Percentiles rank a stretch among this genome's conserved stretches.
phyloP scores from a whole-genome alignment of 1,284 basidiomycete genomes.

The Cryptococcus jaspeensis region DNA sequence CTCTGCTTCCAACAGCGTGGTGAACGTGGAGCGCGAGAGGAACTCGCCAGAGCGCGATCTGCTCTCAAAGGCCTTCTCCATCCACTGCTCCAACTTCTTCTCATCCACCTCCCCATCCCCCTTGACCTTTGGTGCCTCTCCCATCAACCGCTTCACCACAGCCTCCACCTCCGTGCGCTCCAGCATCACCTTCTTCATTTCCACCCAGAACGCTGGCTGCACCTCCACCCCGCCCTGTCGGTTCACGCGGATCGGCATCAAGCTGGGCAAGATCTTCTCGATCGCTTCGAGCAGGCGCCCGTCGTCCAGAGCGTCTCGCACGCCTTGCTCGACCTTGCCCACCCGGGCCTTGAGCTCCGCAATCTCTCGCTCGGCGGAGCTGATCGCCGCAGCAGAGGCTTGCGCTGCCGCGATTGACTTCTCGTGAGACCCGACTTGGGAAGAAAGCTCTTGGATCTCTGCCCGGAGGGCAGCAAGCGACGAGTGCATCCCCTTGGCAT shows the following conservation, averaged over 20 bases:
- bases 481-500: conserved; percentile 12
- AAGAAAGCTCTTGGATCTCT: conserved; percentile 59
- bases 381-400: conserved; percentile 10
- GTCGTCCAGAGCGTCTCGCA: conserved; percentile 39
- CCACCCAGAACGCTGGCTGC: conserved; percentile 54
- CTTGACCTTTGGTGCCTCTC: background rate
- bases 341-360: conserved; percentile 53
- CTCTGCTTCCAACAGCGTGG: conserved; percentile 33
- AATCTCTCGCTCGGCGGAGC: conserved; percentile 23
- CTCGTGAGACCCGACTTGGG: conserved; percentile 47
- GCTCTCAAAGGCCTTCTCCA: conserved; percentile 44
- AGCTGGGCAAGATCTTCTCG: conserved; percentile 49
- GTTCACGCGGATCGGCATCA: conserved; percentile 50
- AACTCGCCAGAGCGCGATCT: conserved; percentile 34
- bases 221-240: conserved; percentile 48
- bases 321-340: conserved; percentile 65
- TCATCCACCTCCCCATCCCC: conserved; percentile 34
- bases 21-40: conserved; percentile 33
- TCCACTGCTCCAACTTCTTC: conserved; percentile 45
- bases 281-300: conserved; percentile 45
- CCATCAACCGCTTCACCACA: conserved; percentile 27
- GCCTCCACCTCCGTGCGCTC: conserved; percentile 37
- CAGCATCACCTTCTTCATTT: conserved; percentile 53
- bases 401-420: conserved; percentile 3
- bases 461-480: conserved; percentile 50